Percentiles rank a stretch among this genome's conserved stretches.
Evolutionary conservation across 108 stramenopile genomes (phyloP).

Genomic region (Cylindrotheca fusiformis): DNA sequence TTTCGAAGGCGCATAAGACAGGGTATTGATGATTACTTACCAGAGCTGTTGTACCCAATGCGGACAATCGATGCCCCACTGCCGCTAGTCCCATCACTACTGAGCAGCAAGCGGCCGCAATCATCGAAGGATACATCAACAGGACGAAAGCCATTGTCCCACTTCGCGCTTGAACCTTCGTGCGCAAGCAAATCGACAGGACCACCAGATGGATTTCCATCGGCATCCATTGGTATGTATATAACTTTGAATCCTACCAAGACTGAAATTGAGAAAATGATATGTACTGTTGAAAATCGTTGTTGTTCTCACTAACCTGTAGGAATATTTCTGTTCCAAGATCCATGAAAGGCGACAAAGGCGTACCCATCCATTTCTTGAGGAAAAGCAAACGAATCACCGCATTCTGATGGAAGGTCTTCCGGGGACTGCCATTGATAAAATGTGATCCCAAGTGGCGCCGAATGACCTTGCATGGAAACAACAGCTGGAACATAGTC

Average conservation of each 20-base stretch:
- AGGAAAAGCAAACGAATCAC: constrained; percentile 44
- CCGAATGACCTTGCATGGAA: constrained; percentile 71
- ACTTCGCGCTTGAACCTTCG: constrained; percentile 41
- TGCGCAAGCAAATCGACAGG: constrained; percentile 63
- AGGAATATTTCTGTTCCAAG: constrained; percentile 73
- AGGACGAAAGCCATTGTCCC: constrained; percentile 59
- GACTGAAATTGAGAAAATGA: not conserved
- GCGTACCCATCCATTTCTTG: constrained; percentile 58
- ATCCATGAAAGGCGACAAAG: constrained; percentile 75
- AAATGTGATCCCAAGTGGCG: constrained; percentile 77
- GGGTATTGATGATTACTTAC: not conserved
- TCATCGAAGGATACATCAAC: constrained; percentile 75
- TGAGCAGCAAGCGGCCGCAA: constrained; percentile 66
- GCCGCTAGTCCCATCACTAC: constrained; percentile 53
- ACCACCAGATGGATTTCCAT: constrained; percentile 36
- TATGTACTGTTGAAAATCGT: not conserved
- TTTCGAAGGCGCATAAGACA: too few relatives aligned
- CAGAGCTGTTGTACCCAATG: constrained; percentile 11
- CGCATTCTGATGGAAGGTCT: constrained; percentile 15
- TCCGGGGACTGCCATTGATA: constrained; percentile 40
- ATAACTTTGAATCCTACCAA: constrained; percentile 55
- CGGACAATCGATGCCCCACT: constrained; percentile 31
- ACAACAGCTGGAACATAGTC: constrained; percentile 42
- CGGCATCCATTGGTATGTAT: constrained; percentile 53
- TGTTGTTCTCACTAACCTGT: constrained; percentile 30